Evolutionary conservation across 106 monocot species (phyloP), one percentile per base, ranked within the genome.

Genomic region (Phalaenopsis equestris): DNA sequence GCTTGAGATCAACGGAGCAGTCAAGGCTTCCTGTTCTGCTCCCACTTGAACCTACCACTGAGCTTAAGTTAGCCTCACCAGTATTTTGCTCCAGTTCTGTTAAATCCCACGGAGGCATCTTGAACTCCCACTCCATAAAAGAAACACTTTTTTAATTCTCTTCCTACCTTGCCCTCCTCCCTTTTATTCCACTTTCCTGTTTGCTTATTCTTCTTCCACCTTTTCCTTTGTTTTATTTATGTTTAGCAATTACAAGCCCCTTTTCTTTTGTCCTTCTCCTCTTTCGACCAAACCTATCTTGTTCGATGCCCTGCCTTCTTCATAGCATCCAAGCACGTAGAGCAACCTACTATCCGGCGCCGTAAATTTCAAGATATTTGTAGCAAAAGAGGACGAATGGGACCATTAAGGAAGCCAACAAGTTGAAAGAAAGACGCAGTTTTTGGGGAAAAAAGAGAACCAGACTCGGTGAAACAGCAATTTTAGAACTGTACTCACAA

Each of bases 71-170:
- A 65, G 75, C 81, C n/a, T 84, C 85, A 10, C 78, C 85, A 15
- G 79, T 45, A 42, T 81, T 82, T 12, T 58, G 77, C 72, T 86
- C 86, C 67, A 91, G 75, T 70, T 94, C 94, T 9, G 84, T 30
- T 10, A 90, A 77, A 43, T 91, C 94, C 91, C 89, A 89, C 43
- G 90, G 64, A 23, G 89, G 81, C 78, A 88, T 87, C 84, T 94
- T 91, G 81, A 80, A 70, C 17, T 89, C 86, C 93, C 91, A 91
- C 38, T 90, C 94, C 91, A 91, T 94, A 39, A 82, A 75, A 68
- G 39, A 42, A 77, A 79, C 80, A 37, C 82, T 76, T 55, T 30
- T 48, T 52, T 11, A 61, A n/a, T 61, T n/a, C 0, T 61, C n/a
- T 61, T 61, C 61, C 61, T 43, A n/a, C 4, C 15, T 30, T 76